Evolutionary conservation across 495 filamentous ascomycete species (phyloP).

Genomic region (Cudoniella acicularis): DNA sequence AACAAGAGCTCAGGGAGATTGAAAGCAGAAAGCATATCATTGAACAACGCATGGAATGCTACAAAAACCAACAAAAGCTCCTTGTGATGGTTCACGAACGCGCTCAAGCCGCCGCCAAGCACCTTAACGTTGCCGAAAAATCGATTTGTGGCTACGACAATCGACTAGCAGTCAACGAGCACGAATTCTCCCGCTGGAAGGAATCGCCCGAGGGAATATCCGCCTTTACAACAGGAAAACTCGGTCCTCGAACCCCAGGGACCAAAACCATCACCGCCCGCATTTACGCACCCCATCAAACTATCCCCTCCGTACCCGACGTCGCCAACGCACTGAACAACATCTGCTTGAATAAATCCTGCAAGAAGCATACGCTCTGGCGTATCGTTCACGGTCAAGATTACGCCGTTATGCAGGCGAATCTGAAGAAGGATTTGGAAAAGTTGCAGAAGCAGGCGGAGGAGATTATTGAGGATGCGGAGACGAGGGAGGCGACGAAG

Average conservation of each 20-base stretch:
- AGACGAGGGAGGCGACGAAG: slow-evolving; percentile 18
- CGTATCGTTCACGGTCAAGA: slow-evolving; percentile 4
- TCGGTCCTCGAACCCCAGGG: slow-evolving; percentile 20
- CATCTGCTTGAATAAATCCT: slow-evolving; percentile 16
- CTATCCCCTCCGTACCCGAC: neutral
- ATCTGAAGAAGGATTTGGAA: slow-evolving; percentile 2
- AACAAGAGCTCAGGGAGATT: slow-evolving; percentile 5
- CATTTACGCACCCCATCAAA: slow-evolving; percentile 11
- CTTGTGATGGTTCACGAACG: slow-evolving; percentile 8
- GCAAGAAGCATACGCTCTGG: slow-evolving; percentile 13
- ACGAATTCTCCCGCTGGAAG: slow-evolving; percentile 48
- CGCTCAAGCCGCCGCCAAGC: slow-evolving; percentile 12
- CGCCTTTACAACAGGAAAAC: slow-evolving; percentile 15
- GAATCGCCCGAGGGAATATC: slow-evolving; percentile 25
- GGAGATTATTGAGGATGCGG: slow-evolving; percentile 21
- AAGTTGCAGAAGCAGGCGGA: slow-evolving; percentile 1
- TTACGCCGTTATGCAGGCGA: neutral
- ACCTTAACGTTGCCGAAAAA: slow-evolving; percentile 33
- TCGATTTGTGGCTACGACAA: slow-evolving; percentile 65
- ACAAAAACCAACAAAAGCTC: slow-evolving; percentile 12
- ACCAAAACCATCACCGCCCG: slow-evolving; percentile 5
- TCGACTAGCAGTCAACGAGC: slow-evolving; percentile 56
- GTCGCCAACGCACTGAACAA: slow-evolving; percentile 11
- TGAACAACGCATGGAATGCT: neutral
- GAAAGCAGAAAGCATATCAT: neutral